Evolutionary conservation across 805 yeast species (phyloP), one percentile per base, ranked within the genome.

Genomic region (Pichia nakasei): DNA sequence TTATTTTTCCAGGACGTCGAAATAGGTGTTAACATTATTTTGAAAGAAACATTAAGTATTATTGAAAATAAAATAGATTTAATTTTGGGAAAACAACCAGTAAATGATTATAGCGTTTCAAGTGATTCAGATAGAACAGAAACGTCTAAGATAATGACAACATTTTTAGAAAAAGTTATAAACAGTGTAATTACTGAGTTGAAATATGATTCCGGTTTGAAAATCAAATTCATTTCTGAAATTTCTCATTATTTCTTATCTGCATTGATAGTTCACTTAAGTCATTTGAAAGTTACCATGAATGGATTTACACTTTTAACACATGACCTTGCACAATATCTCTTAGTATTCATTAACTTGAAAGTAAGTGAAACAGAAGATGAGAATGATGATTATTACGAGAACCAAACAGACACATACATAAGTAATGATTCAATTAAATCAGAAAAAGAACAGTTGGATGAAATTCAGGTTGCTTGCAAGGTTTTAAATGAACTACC

Each of bases 271-370:
- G 75, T 70, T 22, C 96, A 89, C 58, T 81, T 82, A 59, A 79
- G 80, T 48, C 83, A 80, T 54, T 85, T 77, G 58, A 78, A 76
- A 35, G 85, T 89, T 50, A 84, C 78, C 52, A 78, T 87, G 2
- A 76, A 80, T 7, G 97, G 97, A 42, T 96, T 95, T 26, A 70
- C 82, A 48, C 76, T 83, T 13, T 73, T 86, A 13, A 85, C 95
- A 0, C 84, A 82, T 54, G 97, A 89, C 62, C 78, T 85, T 8
- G 82, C 84, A 33, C 75, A 84, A 38, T 85, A 82, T 56, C 91
- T 86, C 8, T 56, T 61, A 11, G 45, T 57, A 5, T 57, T 60
- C 29, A 60, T 56, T 35, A 39, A 37, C 18, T 34, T 51, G 17
- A 29, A 15, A 29, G 32, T 29, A 4, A 5, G 27, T 8, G 44